These are phyloP conservation scores for Setaria italica DNA, from an alignment of 202 grass and related monocot species.

Conservation along the genomic window DNA sequence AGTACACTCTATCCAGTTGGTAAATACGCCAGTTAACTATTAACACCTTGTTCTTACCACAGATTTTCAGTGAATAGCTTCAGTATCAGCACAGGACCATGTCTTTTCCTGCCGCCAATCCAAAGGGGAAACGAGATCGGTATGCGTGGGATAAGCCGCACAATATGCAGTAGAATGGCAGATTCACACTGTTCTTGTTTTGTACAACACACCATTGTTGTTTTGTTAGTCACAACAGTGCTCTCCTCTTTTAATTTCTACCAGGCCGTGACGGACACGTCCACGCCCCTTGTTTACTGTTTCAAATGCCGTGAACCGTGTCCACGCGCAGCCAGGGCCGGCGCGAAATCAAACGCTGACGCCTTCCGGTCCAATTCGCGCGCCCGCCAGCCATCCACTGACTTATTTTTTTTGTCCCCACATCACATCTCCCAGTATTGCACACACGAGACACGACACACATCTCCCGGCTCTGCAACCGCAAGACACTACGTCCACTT, in stretches of 20 bases:
- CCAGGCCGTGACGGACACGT: too few relatives aligned
- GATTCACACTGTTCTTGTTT: not conserved
- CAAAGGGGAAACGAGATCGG: not conserved
- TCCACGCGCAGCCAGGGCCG: slow-evolving; percentile 9
- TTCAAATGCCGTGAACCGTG: slow-evolving; percentile 26
- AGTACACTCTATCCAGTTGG: not conserved
- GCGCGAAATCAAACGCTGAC: slow-evolving; percentile 55
- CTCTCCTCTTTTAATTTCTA: not conserved
- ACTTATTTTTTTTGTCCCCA: not conserved
- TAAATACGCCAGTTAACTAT: not conserved
- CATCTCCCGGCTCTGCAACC: not conserved
- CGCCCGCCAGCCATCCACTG: slow-evolving; percentile 35
- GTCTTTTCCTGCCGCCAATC: not conserved
- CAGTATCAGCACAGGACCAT: not conserved
- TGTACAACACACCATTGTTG: not conserved
- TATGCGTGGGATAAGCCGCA: not conserved
- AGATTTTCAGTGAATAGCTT: not conserved
- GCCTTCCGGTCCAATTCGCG: slow-evolving; percentile 41
- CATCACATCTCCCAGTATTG: too few relatives aligned
- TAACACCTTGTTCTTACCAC: not conserved
- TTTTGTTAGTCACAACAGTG: not conserved
- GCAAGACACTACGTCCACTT: slow-evolving; percentile 3
- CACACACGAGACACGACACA: too few relatives aligned
- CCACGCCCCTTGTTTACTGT: not conserved
- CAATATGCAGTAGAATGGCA: not conserved